A percentile compares a stretch with the other conserved stretches of the same genome.
phyloP scores from a whole-genome alignment of 2,329 filamentous ascomycete genomes.

The Myriosclerotinia duriaeana region DNA sequence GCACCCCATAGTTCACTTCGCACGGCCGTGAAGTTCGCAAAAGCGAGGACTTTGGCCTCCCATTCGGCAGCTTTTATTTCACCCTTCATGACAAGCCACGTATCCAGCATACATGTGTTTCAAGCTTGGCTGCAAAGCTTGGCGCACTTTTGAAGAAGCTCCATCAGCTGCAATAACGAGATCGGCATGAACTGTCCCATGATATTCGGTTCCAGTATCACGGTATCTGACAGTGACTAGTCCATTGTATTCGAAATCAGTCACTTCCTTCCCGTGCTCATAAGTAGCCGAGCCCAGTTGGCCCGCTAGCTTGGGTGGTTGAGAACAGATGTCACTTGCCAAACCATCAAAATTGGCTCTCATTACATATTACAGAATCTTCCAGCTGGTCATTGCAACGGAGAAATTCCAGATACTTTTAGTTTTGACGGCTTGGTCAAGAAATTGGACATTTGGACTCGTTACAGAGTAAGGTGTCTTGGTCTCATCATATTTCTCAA shows the following conservation, averaged over 20 bases:
- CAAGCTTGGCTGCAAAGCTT: background rate
- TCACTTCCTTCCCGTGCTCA: background rate
- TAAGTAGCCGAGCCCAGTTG: background rate
- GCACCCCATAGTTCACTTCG: constrained; percentile 19
- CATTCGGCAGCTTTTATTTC: background rate
- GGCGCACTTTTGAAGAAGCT: background rate
- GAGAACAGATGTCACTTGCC: constrained; percentile 18
- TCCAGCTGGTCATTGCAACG: constrained; percentile 25
- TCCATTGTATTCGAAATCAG: background rate
- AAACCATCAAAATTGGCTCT: constrained; percentile 32
- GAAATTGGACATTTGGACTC: constrained; percentile 8
- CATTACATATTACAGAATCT: constrained; percentile 28
- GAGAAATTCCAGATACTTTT: constrained; percentile 11
- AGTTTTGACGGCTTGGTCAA: background rate
- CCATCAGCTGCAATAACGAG: constrained; percentile 7
- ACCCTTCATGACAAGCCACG: constrained; percentile 19
- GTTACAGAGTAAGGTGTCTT: background rate
- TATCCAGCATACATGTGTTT: background rate
- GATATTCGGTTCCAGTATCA: background rate
- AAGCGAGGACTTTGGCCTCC: constrained; percentile 8
- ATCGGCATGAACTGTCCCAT: background rate
- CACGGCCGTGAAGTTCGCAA: background rate
- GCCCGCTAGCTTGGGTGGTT: background rate
- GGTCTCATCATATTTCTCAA: background rate
- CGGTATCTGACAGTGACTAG: constrained; percentile 6